Percentiles rank a stretch among this genome's conserved stretches.
These are phyloP conservation scores for Viola pubescens DNA, from an alignment of 441 rosid genomes.

Conservation along the genomic window DNA sequence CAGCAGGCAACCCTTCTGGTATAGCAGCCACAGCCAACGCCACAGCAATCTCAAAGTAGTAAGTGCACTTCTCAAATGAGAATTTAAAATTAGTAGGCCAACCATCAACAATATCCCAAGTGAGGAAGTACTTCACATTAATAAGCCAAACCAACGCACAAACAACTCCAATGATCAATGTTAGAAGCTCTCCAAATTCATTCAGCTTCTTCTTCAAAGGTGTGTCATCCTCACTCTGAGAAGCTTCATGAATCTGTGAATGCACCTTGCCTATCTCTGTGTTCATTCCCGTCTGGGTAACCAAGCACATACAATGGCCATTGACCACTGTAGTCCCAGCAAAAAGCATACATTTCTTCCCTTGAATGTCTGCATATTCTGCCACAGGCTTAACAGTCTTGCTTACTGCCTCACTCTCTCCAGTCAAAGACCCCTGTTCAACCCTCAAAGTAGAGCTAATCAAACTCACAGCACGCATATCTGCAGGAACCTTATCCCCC, in stretches of 20 bases:
- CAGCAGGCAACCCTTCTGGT: conserved; percentile 86
- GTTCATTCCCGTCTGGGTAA: conserved; percentile 62
- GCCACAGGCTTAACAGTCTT: conserved; percentile 62
- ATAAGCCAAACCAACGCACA: conserved; percentile 82
- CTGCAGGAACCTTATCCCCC: conserved; percentile 91
- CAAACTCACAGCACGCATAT: conserved; percentile 67
- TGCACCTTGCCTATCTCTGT: conserved; percentile 87
- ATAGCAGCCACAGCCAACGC: conserved; percentile 88
- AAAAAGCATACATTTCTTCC: conserved; percentile 80
- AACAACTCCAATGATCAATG: conserved; percentile 67
- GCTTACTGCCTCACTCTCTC: conserved; percentile 86
- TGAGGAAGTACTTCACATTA: conserved; percentile 75
- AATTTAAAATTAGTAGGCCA: conserved; percentile 78
- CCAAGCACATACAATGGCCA: conserved; percentile 70
- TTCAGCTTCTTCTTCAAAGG: conserved; percentile 82
- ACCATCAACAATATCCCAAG: conserved; percentile 75
- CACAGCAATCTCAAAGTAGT: conserved; percentile 87
- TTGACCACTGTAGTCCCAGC: conserved; percentile 78
- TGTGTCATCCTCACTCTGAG: conserved; percentile 74
- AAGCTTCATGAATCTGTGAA: conserved; percentile 76
- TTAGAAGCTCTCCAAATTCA: conserved; percentile 72
- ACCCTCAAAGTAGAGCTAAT: conserved; percentile 71
- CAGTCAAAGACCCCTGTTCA: conserved; percentile 89
- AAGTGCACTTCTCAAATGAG: conserved; percentile 89
- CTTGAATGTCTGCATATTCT: conserved; percentile 68